Evolutionary conservation across 495 filamentous ascomycete genomes (phyloP).

Genomic region (Saxophila tyrrhenica): DNA sequence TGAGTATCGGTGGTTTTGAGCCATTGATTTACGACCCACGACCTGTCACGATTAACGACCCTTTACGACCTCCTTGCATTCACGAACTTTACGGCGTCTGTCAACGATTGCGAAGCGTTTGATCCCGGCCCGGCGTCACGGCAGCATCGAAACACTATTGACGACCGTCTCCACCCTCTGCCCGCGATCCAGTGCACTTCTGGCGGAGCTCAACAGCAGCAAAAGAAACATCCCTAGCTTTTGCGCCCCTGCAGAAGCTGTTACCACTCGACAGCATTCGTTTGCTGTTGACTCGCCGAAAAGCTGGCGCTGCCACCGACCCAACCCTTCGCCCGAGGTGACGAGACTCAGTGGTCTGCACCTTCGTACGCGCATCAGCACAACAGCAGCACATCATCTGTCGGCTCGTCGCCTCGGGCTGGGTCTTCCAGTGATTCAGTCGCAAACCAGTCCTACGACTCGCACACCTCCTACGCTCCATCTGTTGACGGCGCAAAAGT

Average conservation of each 20-base stretch:
- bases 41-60: constrained; percentile 20
- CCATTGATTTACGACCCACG: constrained; percentile 15
- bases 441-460: constrained; percentile 26
- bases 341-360: constrained; percentile 70
- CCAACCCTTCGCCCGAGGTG: constrained; percentile 81
- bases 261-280: not conserved
- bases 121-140: constrained; percentile 4
- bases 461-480: constrained; percentile 37
- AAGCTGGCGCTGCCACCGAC: constrained; percentile 91
- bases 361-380: constrained; percentile 50
- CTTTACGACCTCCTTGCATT: constrained; percentile 17
- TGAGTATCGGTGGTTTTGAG: constrained; percentile 2
- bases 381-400: constrained; percentile 66
- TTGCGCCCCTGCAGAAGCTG: not conserved
- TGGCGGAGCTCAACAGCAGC: not conserved
- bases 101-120: constrained; percentile 2
- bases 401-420: constrained; percentile 58
- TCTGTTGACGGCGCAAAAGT: constrained; percentile 41
- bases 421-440: constrained; percentile 47
- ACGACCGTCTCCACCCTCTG: not conserved
- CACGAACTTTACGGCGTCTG: constrained; percentile 9
- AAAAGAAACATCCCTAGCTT: not conserved
- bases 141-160: constrained; percentile 5
- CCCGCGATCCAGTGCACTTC: not conserved
- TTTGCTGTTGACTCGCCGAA: not conserved